phyloP scores from a whole-genome alignment of 345 rosid genomes.

The Eucalyptus curtisii region DNA sequence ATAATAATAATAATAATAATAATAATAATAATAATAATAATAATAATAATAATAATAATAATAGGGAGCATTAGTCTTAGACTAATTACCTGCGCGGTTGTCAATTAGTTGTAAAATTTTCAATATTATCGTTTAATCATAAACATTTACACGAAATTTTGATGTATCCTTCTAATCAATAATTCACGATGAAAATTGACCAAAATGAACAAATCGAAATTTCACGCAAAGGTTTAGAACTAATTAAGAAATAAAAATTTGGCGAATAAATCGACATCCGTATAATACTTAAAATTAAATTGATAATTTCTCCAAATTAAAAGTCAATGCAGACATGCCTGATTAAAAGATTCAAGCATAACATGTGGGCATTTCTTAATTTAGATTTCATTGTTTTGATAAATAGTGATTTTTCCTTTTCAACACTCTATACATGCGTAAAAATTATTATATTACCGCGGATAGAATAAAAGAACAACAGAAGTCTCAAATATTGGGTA shows the following conservation, averaged over 20 bases:
- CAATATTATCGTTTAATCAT: too few species aligned
- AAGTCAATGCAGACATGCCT: neutral
- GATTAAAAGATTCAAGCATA: neutral
- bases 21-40: too few species aligned
- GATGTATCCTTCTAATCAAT: neutral
- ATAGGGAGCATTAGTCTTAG: neutral
- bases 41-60: too few species aligned
- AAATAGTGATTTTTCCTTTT: neutral
- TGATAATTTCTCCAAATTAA: too few species aligned
- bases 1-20: too few species aligned
- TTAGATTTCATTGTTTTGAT: neutral
- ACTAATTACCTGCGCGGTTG: neutral
- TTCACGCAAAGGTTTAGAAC: neutral
- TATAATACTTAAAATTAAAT: too few species aligned
- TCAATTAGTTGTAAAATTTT: neutral
- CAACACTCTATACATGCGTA: neutral
- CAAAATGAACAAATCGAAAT: neutral
- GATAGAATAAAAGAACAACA: neutral
- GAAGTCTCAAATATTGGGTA: neutral
- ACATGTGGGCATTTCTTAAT: neutral
- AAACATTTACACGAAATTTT: too few species aligned
- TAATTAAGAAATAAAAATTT: too few species aligned
- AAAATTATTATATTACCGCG: neutral
- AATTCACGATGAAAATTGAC: neutral
- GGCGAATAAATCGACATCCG: too few species aligned